These are phyloP conservation scores for Colletotrichum acutatum DNA, from an alignment of 2,329 filamentous ascomycete genomes.

Conservation along the genomic window DNA sequence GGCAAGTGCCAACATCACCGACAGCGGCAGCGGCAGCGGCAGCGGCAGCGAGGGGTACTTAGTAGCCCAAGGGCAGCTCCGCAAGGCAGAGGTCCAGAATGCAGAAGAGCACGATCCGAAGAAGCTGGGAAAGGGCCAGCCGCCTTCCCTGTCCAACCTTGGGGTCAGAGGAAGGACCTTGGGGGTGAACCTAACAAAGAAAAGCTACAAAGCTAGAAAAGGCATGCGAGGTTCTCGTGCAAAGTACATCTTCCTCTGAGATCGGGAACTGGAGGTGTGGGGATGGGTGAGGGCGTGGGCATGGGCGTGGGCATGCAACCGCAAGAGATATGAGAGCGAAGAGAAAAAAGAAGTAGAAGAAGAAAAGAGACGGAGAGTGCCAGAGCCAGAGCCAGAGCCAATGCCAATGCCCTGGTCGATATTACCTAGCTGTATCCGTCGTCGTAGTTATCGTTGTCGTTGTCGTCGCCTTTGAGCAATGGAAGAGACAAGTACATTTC, in stretches of 20 bases:
- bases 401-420: neutral
- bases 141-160: neutral
- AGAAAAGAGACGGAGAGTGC: neutral
- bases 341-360: neutral
- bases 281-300: too few species aligned
- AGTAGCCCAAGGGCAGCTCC: too few species aligned
- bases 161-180: neutral
- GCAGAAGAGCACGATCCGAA: slow-evolving; percentile 23
- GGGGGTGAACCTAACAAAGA: neutral
- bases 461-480: neutral
- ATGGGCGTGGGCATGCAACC: neutral
- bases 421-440: slow-evolving; percentile 20
- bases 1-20: neutral
- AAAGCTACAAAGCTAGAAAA: neutral
- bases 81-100: neutral
- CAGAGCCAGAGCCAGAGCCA: too few species aligned
- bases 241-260: neutral
- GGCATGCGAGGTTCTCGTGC: neutral
- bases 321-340: neutral
- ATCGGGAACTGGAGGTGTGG: slow-evolving; percentile 6
- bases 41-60: neutral
- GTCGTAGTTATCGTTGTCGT: neutral
- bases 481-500: neutral
- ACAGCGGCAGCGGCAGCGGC: neutral
- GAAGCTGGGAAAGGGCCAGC: slow-evolving; percentile 9